Evolutionary conservation across 2,329 filamentous ascomycete species (phyloP).

Genomic region (Colletotrichum cordylinicola): DNA sequence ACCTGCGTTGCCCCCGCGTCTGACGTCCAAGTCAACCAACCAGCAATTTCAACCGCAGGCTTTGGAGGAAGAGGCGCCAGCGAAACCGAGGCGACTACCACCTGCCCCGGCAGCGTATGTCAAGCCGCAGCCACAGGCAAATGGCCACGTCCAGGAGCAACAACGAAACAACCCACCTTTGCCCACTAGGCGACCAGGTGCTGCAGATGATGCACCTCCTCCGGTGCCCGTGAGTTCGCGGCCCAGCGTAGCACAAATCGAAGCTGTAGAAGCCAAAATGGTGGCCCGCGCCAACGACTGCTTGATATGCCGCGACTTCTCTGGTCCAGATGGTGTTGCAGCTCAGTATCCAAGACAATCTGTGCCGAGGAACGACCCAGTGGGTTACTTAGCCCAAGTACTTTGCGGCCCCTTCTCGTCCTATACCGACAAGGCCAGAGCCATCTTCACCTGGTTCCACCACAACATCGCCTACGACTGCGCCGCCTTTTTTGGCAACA

Average conservation of each 20-base stretch:
- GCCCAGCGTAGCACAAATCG: slow-evolving; percentile 57
- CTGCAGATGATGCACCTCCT: slow-evolving; percentile 46
- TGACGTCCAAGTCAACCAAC: slow-evolving; percentile 55
- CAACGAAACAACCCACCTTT: slow-evolving; percentile 15
- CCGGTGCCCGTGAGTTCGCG: slow-evolving; percentile 58
- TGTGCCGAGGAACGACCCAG: slow-evolving; percentile 68
- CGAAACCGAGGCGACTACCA: slow-evolving; percentile 16
- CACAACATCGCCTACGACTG: slow-evolving; percentile 91
- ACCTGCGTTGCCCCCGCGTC: slow-evolving; percentile 53
- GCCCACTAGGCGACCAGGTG: slow-evolving; percentile 17
- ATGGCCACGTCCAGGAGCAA: slow-evolving; percentile 25
- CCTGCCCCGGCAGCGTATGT: slow-evolving; percentile 14
- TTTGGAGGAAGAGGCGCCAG: not conserved
- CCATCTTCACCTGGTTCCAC: slow-evolving; percentile 94
- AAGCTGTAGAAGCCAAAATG: slow-evolving; percentile 43
- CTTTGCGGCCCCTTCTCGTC: slow-evolving; percentile 83
- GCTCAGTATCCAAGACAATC: slow-evolving; percentile 75
- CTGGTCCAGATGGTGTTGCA: slow-evolving; percentile 78
- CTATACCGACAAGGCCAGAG: slow-evolving; percentile 87
- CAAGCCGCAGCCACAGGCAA: slow-evolving; percentile 18
- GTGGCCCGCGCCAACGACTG: slow-evolving; percentile 54
- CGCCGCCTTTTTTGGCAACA: slow-evolving; percentile 76
- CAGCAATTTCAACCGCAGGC: slow-evolving; percentile 6
- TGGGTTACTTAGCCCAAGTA: slow-evolving; percentile 77
- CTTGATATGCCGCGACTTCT: slow-evolving; percentile 87